Evolutionary conservation across 1,139 yeast species (phyloP).

Genomic region (Yueomyces sp.): DNA sequence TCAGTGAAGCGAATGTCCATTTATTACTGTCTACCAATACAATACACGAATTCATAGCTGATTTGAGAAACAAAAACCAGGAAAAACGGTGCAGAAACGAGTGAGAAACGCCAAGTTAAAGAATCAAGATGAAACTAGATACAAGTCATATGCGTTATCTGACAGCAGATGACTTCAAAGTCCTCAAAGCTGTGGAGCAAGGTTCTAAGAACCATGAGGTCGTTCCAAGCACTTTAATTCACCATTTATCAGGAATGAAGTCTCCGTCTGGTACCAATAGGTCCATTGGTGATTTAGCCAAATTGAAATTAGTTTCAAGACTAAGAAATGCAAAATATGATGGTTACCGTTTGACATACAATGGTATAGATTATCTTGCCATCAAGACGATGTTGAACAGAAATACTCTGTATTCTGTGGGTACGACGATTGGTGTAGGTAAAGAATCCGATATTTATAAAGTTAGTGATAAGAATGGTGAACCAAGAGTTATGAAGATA

Average conservation of each 20-base stretch:
- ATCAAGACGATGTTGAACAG: constrained; percentile 69
- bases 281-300: constrained; percentile 77
- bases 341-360: constrained; percentile 80
- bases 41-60: no score
- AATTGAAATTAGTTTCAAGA: constrained; percentile 62
- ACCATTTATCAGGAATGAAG: constrained; percentile 64
- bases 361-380: constrained; percentile 87
- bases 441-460: constrained; percentile 92
- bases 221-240: constrained; percentile 80
- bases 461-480: constrained; percentile 60
- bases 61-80: no score
- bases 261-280: constrained; percentile 68
- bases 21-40: no score
- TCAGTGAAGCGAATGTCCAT: no score
- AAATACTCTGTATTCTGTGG: constrained; percentile 64
- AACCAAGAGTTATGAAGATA: constrained; percentile 64
- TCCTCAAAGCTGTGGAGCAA: constrained; percentile 76
- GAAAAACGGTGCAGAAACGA: no score
- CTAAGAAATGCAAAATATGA: constrained; percentile 82
- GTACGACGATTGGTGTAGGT: constrained; percentile 89
- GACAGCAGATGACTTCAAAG: constrained; percentile 81
- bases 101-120: no score
- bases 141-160: constrained; percentile 88
- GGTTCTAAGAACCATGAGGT: constrained; percentile 91
- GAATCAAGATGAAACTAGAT: constrained; percentile 64